Evolutionary conservation across 305 asterid species (phyloP), one percentile per base, ranked within the genome.

Genomic region (Fraxinus latifolia): DNA sequence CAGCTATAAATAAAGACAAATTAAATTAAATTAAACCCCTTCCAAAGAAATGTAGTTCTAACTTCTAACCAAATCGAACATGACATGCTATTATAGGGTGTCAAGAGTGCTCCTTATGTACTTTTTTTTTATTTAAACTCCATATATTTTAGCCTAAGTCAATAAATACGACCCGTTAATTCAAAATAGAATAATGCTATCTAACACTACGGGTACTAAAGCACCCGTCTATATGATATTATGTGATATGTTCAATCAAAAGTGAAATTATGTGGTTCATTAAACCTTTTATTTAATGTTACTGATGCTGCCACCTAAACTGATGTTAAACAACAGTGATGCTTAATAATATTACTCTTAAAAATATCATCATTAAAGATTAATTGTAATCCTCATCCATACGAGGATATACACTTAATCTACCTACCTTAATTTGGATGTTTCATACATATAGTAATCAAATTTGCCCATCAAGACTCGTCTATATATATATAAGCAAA

Each of bases 1-100:
- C 76, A 80, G 62, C 33, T 44, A 62, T 37, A 17, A 62, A 62
- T 14, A 32, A 55, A 6, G 47, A 44, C 39, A 68, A 67, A n/a
- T 7, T 11, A 65, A 80, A 42, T 44, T 62, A 39, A 39, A 73
- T 84, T 27, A 55, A 47, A 72, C 19, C 60, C 60, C 31, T 68
- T 73, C 72, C 65, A 62, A 31, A 78, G 78, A n/a, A 78, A 12
- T 17, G 55, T 36, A n/a, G 19, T 58, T 55, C 72, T 81, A 60
- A 55, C 50, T 36, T 74, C 8, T 25, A 44, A 65, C 62, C 32
- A 17, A 19, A 68, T 15, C 29, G 34, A 31, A 50, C 33, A 37
- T 19, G 73, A 17, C 32, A 67, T 33, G 68, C 62, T 60, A 33
- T 9, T 29, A 76, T 44, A 4, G 32, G 53, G 31, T 33, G 58